Conservation (phyloP, 257 asterid species). For the Prunella vulgaris region DNA sequence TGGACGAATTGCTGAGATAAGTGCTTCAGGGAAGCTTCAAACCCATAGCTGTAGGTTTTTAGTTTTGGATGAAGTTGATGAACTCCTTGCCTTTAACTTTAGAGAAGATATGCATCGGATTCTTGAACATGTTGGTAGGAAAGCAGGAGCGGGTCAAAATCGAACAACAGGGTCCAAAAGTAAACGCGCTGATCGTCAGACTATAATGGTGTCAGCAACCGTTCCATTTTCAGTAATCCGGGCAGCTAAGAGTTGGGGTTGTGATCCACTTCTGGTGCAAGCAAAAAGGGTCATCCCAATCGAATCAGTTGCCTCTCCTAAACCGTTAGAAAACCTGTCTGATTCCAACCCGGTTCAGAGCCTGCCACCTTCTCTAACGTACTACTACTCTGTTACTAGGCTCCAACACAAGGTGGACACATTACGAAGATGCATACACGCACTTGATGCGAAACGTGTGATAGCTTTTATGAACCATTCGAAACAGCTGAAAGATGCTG, state of each 20-base stretch:
- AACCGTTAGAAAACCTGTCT: slow-evolving; percentile 38
- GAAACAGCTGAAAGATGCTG: slow-evolving; percentile 79
- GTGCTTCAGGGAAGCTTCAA: slow-evolving; percentile 88
- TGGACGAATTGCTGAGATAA: slow-evolving; percentile 90
- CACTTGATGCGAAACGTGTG: slow-evolving; percentile 79
- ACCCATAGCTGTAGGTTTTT: slow-evolving; percentile 74
- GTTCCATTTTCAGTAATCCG: slow-evolving; percentile 88
- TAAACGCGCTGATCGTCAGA: slow-evolving; percentile 47
- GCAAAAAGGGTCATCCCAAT: slow-evolving; percentile 61
- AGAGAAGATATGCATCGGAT: slow-evolving; percentile 92
- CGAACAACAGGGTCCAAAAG: slow-evolving; percentile 25
- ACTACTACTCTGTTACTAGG: slow-evolving; percentile 69
- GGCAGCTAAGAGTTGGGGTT: slow-evolving; percentile 92
- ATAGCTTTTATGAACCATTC: slow-evolving; percentile 92
- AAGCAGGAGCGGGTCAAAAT: slow-evolving; percentile 49
- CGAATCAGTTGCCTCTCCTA: slow-evolving; percentile 45
- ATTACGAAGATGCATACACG: slow-evolving; percentile 75
- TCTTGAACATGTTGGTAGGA: slow-evolving; percentile 81
- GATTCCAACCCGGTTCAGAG: slow-evolving; percentile 47
- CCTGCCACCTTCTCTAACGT: slow-evolving; percentile 81
- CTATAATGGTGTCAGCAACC: slow-evolving; percentile 97
- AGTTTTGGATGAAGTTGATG: slow-evolving; percentile 92
- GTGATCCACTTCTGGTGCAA: slow-evolving; percentile 84
- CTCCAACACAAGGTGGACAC: slow-evolving; percentile 89
- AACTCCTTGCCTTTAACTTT: slow-evolving; percentile 84